Percentiles rank a stretch among this genome's conserved stretches.
These are phyloP conservation scores for Euryodendron excelsum DNA, from an alignment of 148 eudicot genomes.

Conservation along the genomic window DNA sequence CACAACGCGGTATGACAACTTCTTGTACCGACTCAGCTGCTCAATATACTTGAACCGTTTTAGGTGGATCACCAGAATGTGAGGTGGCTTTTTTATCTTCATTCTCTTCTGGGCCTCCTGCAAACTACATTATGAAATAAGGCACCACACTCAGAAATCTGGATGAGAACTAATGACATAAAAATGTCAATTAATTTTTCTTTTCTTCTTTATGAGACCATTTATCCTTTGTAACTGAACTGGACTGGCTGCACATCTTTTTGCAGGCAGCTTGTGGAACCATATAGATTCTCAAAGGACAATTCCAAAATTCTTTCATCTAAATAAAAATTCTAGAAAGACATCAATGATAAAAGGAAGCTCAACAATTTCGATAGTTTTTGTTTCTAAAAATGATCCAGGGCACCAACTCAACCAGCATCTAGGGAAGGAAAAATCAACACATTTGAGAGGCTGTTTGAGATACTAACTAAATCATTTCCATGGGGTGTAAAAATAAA, in stretches of 20 bases:
- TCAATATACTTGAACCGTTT: conserved; percentile 89
- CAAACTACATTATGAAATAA: conserved; percentile 39
- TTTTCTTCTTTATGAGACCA: background rate
- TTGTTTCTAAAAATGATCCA: background rate
- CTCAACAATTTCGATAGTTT: background rate
- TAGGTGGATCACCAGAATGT: conserved; percentile 77
- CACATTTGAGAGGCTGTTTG: background rate
- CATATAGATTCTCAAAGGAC: background rate
- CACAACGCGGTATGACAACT: conserved; percentile 80
- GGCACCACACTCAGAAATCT: background rate
- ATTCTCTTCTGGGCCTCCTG: conserved; percentile 95
- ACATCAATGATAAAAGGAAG: background rate
- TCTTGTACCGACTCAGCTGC: conserved; percentile 78
- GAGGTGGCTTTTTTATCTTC: conserved; percentile 93
- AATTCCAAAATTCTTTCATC: background rate
- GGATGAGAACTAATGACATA: background rate
- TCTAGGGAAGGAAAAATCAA: background rate
- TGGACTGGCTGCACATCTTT: too few species aligned
- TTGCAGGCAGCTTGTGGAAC: background rate
- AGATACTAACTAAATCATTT: background rate
- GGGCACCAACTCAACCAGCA: background rate
- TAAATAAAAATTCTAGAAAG: background rate
- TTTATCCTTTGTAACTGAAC: too few species aligned
- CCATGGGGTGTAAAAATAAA: background rate
- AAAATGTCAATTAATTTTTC: background rate